A percentile compares a stretch with the other conserved stretches of the same genome.
Evolutionary conservation across 2,329 filamentous ascomycete species (phyloP).

Genomic region (Colletotrichum neosansevieriae): DNA sequence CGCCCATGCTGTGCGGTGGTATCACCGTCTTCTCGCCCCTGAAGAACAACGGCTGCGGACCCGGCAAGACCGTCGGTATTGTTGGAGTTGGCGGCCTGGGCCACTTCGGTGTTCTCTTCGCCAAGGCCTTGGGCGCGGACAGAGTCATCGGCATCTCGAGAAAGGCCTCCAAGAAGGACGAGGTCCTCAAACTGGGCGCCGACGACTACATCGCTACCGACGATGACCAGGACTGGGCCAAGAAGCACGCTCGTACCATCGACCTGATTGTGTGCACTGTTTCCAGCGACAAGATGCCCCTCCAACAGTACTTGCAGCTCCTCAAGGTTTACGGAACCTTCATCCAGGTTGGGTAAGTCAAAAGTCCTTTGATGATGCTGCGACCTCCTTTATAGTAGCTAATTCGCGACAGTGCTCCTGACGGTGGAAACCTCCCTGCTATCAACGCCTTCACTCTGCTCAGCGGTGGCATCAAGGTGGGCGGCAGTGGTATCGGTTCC

Average conservation of each 20-base stretch:
- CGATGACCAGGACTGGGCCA: constrained; percentile 67
- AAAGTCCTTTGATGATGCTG: background rate
- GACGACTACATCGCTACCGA: constrained; percentile 59
- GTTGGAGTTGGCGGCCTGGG: constrained; percentile 77
- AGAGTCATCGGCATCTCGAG: constrained; percentile 71
- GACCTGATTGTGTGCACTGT: constrained; percentile 72
- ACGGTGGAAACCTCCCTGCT: constrained; percentile 52
- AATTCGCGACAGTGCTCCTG: constrained; percentile 57
- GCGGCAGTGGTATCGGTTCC: constrained; percentile 57
- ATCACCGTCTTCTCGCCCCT: constrained; percentile 76
- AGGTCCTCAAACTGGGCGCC: constrained; percentile 68
- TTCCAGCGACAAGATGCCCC: constrained; percentile 56
- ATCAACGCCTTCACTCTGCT: constrained; percentile 69
- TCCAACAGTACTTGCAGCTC: constrained; percentile 70
- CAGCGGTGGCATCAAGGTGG: constrained; percentile 61
- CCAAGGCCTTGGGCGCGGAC: constrained; percentile 74
- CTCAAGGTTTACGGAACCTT: constrained; percentile 43
- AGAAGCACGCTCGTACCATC: constrained; percentile 61
- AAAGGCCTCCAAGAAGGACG: constrained; percentile 63
- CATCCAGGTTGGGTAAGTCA: constrained; percentile 44
- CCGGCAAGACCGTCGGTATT: constrained; percentile 75
- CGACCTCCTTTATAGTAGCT: background rate
- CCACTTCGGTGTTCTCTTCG: constrained; percentile 76
- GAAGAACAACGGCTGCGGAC: constrained; percentile 71
- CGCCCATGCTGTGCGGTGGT: constrained; percentile 79